These are phyloP conservation scores for Eucalyptus dawsonii DNA, from an alignment of 345 rosid genomes.

Conservation along the genomic window DNA sequence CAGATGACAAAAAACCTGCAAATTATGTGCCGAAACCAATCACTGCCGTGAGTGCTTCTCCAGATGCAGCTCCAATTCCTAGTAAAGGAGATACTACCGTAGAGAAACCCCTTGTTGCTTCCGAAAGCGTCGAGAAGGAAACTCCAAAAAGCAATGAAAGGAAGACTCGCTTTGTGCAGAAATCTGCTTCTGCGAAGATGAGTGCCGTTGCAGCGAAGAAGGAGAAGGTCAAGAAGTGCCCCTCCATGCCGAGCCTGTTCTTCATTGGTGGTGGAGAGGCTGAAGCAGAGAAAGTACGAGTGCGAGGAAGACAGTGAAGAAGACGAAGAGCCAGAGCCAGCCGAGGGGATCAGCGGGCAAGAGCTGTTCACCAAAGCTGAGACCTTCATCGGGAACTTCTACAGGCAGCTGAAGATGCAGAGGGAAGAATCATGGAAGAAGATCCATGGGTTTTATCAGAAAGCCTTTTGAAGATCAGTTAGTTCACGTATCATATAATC, in stretches of 20 bases:
- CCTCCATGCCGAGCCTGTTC: slow-evolving; percentile 51
- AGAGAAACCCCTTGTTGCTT: not conserved
- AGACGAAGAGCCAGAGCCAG: slow-evolving; percentile 9
- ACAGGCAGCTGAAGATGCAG: slow-evolving; percentile 64
- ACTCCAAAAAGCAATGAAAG: not conserved
- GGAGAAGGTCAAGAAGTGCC: slow-evolving; percentile 28
- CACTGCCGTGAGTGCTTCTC: not conserved
- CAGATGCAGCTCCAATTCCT: not conserved
- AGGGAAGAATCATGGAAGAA: slow-evolving; percentile 52
- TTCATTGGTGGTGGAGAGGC: slow-evolving; percentile 33
- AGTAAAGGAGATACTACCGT: not conserved
- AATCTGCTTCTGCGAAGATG: slow-evolving; percentile 18
- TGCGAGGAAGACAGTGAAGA: not conserved
- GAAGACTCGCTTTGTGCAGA: slow-evolving; percentile 8
- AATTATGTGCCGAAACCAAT: not conserved
- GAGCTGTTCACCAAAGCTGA: slow-evolving; percentile 56
- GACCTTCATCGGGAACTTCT: slow-evolving; percentile 48
- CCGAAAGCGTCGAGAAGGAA: not conserved
- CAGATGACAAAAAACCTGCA: not conserved
- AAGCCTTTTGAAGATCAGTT: slow-evolving; percentile 7
- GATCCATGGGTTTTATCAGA: slow-evolving; percentile 37
- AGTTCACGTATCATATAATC: not conserved
- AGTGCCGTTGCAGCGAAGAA: not conserved
- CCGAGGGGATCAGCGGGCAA: slow-evolving; percentile 21
- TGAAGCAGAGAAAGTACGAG: slow-evolving; percentile 1